These are phyloP conservation scores for Colletotrichum tropicicola DNA, from an alignment of 2,329 filamentous ascomycete species.

Conservation along the genomic window DNA sequence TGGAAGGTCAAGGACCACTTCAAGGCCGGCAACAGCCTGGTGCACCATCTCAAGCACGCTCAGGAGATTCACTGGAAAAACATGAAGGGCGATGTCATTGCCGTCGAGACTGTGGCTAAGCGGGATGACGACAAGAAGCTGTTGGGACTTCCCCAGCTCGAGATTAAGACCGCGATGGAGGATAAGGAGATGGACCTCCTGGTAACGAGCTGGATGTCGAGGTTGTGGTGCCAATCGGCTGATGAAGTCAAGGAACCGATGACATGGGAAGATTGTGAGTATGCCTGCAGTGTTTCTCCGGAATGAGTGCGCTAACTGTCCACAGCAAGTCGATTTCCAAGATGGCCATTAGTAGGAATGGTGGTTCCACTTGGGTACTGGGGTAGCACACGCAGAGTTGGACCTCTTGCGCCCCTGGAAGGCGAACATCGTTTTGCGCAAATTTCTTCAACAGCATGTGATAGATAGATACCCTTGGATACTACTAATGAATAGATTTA, in stretches of 20 bases:
- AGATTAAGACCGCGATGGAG: conserved; percentile 32
- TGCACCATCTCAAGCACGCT: conserved; percentile 34
- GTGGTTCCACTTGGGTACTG: too few relatives aligned
- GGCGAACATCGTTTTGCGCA: too few relatives aligned
- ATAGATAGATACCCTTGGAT: too few relatives aligned
- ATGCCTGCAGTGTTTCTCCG: background rate
- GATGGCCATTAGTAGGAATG: too few relatives aligned
- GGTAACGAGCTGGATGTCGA: conserved; percentile 39
- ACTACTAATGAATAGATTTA: too few relatives aligned
- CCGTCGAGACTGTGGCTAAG: conserved; percentile 36
- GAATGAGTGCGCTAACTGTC: background rate
- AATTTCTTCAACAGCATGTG: too few relatives aligned
- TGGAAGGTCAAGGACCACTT: conserved; percentile 36
- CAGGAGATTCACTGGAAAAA: conserved; percentile 38
- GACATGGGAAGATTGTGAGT: conserved; percentile 36
- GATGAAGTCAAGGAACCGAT: conserved; percentile 34
- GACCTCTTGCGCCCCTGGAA: too few relatives aligned
- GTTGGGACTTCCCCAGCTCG: conserved; percentile 33
- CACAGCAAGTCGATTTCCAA: conserved; percentile 1
- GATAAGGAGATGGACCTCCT: conserved; percentile 40
- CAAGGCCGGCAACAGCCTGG: conserved; percentile 31
- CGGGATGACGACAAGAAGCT: conserved; percentile 32
- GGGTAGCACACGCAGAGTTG: too few relatives aligned
- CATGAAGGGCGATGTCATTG: conserved; percentile 31
- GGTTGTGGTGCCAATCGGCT: conserved; percentile 38